Percentiles rank a stretch among this genome's conserved stretches.
These are phyloP conservation scores for Chlorociboria aeruginascens DNA, from an alignment of 495 filamentous ascomycete species.

Conservation along the genomic window DNA sequence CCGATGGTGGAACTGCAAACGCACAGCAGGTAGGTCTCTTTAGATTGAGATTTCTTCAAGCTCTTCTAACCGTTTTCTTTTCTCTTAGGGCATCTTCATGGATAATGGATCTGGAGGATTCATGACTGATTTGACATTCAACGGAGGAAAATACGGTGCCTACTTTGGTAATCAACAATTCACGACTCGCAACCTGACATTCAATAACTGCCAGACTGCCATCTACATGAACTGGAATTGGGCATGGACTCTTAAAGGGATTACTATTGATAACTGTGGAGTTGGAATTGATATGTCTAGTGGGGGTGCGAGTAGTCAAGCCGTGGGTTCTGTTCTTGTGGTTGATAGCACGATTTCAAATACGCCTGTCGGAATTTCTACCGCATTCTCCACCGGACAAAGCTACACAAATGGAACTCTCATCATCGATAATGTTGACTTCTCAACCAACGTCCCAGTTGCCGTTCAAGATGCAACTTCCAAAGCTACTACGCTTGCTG, in stretches of 20 bases:
- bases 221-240: conserved; percentile 53
- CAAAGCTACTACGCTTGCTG: conserved; percentile 50
- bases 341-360: conserved; percentile 69
- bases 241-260: conserved; percentile 72
- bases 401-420: conserved; percentile 63
- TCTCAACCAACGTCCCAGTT: conserved; percentile 36
- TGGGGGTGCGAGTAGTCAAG: conserved; percentile 11
- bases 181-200: conserved; percentile 80
- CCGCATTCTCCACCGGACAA: conserved; percentile 51
- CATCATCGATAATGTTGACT: conserved; percentile 70
- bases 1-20: conserved; percentile 40
- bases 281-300: conserved; percentile 71
- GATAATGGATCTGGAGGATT: conserved; percentile 90
- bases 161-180: conserved; percentile 88
- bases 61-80: conserved; percentile 8
- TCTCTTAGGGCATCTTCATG: conserved; percentile 77
- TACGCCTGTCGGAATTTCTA: conserved; percentile 61
- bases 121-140: conserved; percentile 76
- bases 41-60: background rate
- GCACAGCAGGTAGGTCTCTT: conserved; percentile 37
- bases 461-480: conserved; percentile 41
- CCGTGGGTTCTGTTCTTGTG: conserved; percentile 44
- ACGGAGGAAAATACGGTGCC: conserved; percentile 71
- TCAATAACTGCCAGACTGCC: conserved; percentile 81
- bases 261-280: conserved; percentile 69